A percentile compares a stretch with the other conserved stretches of the same genome.
These are phyloP conservation scores for Cryphonectria parasitica DNA, from an alignment of 2,329 filamentous ascomycete species.

Conservation along the genomic window DNA sequence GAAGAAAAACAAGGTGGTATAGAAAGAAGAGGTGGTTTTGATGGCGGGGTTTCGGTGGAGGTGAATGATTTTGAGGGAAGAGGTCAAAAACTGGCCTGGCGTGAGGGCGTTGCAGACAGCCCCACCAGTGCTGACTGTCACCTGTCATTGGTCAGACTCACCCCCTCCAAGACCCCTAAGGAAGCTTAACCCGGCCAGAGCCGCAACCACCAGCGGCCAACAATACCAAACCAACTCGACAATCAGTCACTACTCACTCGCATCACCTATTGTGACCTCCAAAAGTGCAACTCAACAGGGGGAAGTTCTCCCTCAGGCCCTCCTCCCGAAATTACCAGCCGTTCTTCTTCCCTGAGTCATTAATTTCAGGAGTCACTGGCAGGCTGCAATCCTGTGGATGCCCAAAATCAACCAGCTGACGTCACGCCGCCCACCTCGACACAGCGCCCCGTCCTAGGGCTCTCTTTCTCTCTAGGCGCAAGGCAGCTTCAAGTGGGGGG, in stretches of 20 bases:
- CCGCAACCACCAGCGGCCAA: slow-evolving; percentile 2
- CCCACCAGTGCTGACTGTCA: slow-evolving; percentile 9
- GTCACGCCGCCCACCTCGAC: slow-evolving; percentile 20
- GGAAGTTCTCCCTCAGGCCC: not conserved
- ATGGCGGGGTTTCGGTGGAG: slow-evolving; percentile 25
- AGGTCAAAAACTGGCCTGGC: slow-evolving; percentile 14
- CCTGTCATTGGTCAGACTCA: slow-evolving; percentile 11
- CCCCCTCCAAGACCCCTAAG: not conserved
- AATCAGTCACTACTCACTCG: not conserved
- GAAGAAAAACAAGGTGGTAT: slow-evolving; percentile 8
- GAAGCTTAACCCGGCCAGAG: not conserved
- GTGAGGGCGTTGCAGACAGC: slow-evolving; percentile 14
- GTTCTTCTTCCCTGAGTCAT: not conserved
- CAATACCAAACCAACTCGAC: not conserved
- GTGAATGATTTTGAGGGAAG: slow-evolving; percentile 24
- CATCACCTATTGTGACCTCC: not conserved
- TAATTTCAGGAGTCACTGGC: not conserved
- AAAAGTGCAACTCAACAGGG: not conserved
- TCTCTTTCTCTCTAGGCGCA: not conserved
- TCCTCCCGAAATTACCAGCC: not conserved
- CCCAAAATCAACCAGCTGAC: slow-evolving; percentile 19
- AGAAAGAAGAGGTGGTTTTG: slow-evolving; percentile 6
- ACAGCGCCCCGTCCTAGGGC: not conserved
- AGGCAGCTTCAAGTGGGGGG: not conserved
- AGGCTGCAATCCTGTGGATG: not conserved